These are phyloP conservation scores for Dentipellis sp. DNA, from an alignment of 768 basidiomycete species.

Conservation along the genomic window DNA sequence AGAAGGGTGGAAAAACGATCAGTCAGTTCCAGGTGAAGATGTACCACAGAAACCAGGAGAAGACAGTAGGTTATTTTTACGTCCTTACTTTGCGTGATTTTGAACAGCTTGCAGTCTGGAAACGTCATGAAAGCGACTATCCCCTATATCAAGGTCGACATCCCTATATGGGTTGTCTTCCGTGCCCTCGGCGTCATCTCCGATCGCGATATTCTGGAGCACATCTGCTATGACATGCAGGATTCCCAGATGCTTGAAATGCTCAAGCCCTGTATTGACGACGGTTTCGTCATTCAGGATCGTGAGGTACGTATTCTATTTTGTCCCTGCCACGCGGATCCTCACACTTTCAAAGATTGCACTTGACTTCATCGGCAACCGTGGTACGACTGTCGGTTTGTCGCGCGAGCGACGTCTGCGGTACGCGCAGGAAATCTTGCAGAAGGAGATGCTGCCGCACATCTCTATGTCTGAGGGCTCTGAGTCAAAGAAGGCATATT, in stretches of 20 bases:
- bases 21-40: slow-evolving; percentile 98
- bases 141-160: slow-evolving; percentile 96
- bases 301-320: slow-evolving; percentile 54
- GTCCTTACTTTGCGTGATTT: neutral
- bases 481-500: slow-evolving; percentile 97
- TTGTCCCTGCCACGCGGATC: neutral
- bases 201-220: slow-evolving; percentile 94
- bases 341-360: slow-evolving; percentile 38
- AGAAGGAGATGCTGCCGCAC: slow-evolving; percentile 98
- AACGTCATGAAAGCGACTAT: slow-evolving; percentile 96
- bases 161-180: slow-evolving; percentile 99
- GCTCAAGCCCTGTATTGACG: slow-evolving; percentile 97
- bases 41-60: slow-evolving; percentile 85
- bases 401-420: slow-evolving; percentile 88
- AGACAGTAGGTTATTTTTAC: slow-evolving; percentile 50
- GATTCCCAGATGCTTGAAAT: slow-evolving; percentile 96
- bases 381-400: slow-evolving; percentile 90
- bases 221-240: slow-evolving; percentile 97
- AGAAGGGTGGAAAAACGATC: slow-evolving; percentile 97
- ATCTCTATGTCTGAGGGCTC: slow-evolving; percentile 94
- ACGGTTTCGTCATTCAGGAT: slow-evolving; percentile 96
- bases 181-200: slow-evolving; percentile 96
- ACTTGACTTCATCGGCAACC: slow-evolving; percentile 95
- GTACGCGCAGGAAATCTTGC: slow-evolving; percentile 94
- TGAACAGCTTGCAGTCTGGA: slow-evolving; percentile 43